These are phyloP conservation scores for Nothophaeocryptopus gaeumannii DNA, from an alignment of 2,329 filamentous ascomycete species.

Conservation along the genomic window DNA sequence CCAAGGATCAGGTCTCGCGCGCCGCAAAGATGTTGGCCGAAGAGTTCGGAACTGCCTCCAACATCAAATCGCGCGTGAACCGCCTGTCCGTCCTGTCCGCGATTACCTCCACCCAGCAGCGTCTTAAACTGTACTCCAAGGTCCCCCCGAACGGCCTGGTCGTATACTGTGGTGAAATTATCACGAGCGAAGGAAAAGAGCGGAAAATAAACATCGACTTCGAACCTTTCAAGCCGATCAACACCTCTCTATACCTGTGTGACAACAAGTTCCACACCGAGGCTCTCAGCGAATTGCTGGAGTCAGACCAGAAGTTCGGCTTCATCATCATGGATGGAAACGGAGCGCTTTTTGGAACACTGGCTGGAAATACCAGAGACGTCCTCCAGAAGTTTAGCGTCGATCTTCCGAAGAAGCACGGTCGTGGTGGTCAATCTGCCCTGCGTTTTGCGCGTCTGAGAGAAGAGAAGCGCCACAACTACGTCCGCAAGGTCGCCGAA, in stretches of 20 bases:
- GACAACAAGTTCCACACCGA: conserved; percentile 99
- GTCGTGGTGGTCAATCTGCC: conserved; percentile 98
- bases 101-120: conserved; percentile 98
- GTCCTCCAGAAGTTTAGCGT: conserved; percentile 97
- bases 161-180: conserved; percentile 99
- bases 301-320: conserved; percentile 98
- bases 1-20: conserved; percentile 96
- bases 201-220: conserved; percentile 99
- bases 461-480: conserved; percentile 99
- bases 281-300: conserved; percentile 90
- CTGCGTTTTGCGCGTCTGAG: conserved; percentile 98
- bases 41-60: conserved; percentile 83
- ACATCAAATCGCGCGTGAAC: conserved; percentile 99
- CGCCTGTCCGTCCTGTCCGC: conserved; percentile 95
- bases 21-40: conserved; percentile 99
- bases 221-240: conserved; percentile 99
- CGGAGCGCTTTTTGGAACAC: conserved; percentile 91
- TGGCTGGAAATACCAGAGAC: conserved; percentile 96
- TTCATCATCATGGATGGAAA: conserved; percentile 99
- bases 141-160: conserved; percentile 96
- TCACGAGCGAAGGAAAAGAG: conserved; percentile 97
- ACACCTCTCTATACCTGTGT: conserved; percentile 97
- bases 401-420: conserved; percentile 99
- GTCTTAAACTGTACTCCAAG: conserved; percentile 98
- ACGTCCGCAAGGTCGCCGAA: conserved; percentile 97